Evolutionary conservation across 164 flowering plant species (phyloP), one percentile per base, ranked within the genome.

Genomic region (Dillenia turbinata): DNA sequence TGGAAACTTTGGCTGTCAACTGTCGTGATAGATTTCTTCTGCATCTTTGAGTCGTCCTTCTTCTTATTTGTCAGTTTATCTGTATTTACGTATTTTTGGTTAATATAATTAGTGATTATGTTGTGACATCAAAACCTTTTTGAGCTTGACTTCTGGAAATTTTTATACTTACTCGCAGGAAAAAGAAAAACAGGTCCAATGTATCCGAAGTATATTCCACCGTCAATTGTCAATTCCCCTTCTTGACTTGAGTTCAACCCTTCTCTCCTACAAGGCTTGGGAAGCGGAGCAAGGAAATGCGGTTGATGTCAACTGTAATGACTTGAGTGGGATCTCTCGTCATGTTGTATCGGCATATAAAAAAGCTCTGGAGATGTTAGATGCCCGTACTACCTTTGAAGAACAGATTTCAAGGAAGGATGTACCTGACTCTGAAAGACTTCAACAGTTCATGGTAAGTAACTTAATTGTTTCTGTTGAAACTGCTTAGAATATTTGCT

Each of bases 211-310:
- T 64, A 69, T 95, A 71, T 92, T 86, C 66, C 96, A 84, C 15
- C 91, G 97, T 17, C 92, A 92, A 67, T 65, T 95, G 73, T 89
- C 97, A 66, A 71, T 92, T 11, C 97, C 97, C 16, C 85, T 74
- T 64, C 71, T 64, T 56, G 74, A 79, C 62, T 53, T 75, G 54
- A 57, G 57, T 14, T 75, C 88, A 49, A 82, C 81, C 12, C 85
- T 95, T 52, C 59, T 65, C 13, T 78, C 82, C 15, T 95, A 85
- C 78, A 89, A 90, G 77, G 68, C 76, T 57, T 92, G 99, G 97
- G 97, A 92, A 78, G 73, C 73, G 22, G 88, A 79, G 66, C 86
- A 79, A 49, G 94, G 87, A 44, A 68, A 50, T 62, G 52, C 19
- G 43, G 54, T 65, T 67, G 80, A 84, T 70, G 54, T 48, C 15